These are phyloP conservation scores for Echinochloa phyllopogon DNA, from an alignment of 176 grass and related monocot genomes.

Conservation along the genomic window DNA sequence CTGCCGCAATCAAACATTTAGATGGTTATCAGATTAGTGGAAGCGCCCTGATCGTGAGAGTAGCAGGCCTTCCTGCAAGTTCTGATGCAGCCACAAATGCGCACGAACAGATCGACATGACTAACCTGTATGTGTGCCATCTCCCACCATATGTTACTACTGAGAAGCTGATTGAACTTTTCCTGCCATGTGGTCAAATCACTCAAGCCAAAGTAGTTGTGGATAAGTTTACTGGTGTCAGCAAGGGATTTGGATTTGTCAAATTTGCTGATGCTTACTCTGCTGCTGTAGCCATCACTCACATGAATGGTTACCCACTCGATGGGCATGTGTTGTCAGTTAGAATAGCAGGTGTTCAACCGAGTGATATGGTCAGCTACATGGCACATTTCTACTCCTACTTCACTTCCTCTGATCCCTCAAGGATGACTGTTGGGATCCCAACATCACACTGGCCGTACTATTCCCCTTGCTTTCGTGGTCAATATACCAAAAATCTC, in stretches of 20 bases:
- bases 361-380: conserved; percentile 19
- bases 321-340: conserved; percentile 60
- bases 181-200: conserved; percentile 61
- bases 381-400: conserved; percentile 43
- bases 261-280: conserved; percentile 51
- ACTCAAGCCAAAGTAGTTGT: conserved; percentile 56
- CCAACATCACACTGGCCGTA: conserved; percentile 41
- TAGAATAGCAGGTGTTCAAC: conserved; percentile 34
- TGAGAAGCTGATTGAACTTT: conserved; percentile 55
- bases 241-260: conserved; percentile 83
- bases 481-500: too few species aligned
- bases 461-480: too few species aligned
- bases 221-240: conserved; percentile 59
- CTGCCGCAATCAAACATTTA: conserved; percentile 50
- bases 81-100: conserved; percentile 15
- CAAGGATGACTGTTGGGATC: conserved; percentile 33
- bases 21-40: conserved; percentile 72
- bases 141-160: conserved; percentile 57
- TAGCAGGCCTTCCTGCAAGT: conserved; percentile 35
- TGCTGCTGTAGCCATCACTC: conserved; percentile 49
- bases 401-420: conserved; percentile 23
- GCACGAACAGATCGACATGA: conserved; percentile 51
- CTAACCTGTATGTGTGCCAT: conserved; percentile 59
- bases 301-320: conserved; percentile 59
- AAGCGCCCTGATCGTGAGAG: conserved; percentile 59